phyloP scores from a whole-genome alignment of 345 rosid genomes.

The Ceriops decandra region DNA sequence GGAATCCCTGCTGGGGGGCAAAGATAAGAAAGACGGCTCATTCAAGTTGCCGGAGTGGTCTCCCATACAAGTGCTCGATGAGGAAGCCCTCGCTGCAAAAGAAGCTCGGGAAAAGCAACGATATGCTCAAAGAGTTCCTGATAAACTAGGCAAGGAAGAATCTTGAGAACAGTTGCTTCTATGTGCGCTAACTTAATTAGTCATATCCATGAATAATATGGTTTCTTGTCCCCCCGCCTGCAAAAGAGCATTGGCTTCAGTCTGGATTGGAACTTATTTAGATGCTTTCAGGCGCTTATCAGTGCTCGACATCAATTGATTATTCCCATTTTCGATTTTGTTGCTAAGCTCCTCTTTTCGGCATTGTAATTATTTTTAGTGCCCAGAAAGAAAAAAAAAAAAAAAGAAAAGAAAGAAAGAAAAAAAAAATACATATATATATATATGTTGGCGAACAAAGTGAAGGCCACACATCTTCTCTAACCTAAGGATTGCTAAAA shows the following conservation, averaged over 20 bases:
- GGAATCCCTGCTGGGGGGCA: slow-evolving; percentile 22
- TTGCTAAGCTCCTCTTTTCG: too few species aligned
- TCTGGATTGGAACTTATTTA: background rate
- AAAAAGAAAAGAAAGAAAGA: too few species aligned
- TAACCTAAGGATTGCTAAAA: background rate
- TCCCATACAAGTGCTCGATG: slow-evolving; percentile 77
- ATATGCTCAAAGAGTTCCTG: slow-evolving; percentile 35
- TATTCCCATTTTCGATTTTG: too few species aligned
- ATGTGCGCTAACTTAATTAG: background rate
- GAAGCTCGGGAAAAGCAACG: slow-evolving; percentile 56
- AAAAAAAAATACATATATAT: too few species aligned
- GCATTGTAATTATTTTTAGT: too few species aligned
- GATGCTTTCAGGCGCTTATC: background rate
- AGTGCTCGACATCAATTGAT: too few species aligned
- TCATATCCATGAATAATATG: background rate
- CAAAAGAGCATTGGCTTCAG: background rate
- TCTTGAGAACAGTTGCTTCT: slow-evolving; percentile 29
- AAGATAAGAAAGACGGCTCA: slow-evolving; percentile 28
- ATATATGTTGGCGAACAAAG: too few species aligned
- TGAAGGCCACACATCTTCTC: too few species aligned
- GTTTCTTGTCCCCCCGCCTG: background rate
- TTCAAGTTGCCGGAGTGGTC: slow-evolving; percentile 78
- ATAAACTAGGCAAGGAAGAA: slow-evolving; percentile 62
- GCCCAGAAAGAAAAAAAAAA: too few species aligned
- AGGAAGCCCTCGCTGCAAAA: slow-evolving; percentile 72